A percentile compares a stretch with the other conserved stretches of the same genome.
phyloP scores from a whole-genome alignment of 176 grass and related monocot species.

The Carex littledalei region DNA sequence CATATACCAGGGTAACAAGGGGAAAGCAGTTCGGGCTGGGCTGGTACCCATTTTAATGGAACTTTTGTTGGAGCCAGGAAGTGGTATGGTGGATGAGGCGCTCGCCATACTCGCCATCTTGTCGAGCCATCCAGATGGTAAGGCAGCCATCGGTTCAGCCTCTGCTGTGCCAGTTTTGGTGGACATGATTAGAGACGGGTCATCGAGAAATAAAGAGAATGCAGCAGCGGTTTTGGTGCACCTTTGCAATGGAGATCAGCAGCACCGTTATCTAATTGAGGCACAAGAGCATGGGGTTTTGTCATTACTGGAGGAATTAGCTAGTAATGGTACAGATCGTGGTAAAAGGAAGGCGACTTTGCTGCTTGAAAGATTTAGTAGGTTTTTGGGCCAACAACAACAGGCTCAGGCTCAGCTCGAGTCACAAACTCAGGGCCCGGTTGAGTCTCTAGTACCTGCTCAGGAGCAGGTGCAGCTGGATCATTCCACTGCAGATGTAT shows the following conservation, averaged over 20 bases:
- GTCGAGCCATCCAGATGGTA: constrained; percentile 71
- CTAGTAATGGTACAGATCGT: constrained; percentile 57
- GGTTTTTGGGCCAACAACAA: constrained; percentile 60
- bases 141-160: constrained; percentile 53
- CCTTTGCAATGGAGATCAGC: constrained; percentile 71
- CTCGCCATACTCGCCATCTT: constrained; percentile 80
- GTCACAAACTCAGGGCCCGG: constrained; percentile 16
- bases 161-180: constrained; percentile 62
- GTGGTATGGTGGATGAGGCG: constrained; percentile 67
- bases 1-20: constrained; percentile 92
- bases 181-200: constrained; percentile 61
- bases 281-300: constrained; percentile 62
- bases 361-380: constrained; percentile 58
- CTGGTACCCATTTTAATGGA: constrained; percentile 61
- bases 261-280: constrained; percentile 60
- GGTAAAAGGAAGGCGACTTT: constrained; percentile 77
- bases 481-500: neutral
- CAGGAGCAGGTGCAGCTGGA: constrained; percentile 3
- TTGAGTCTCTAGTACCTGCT: neutral
- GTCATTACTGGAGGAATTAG: constrained; percentile 59
- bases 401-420: constrained; percentile 49
- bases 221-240: constrained; percentile 74
- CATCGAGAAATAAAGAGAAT: constrained; percentile 81
- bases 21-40: constrained; percentile 78
- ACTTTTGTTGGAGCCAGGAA: constrained; percentile 47